These are phyloP conservation scores for Lichtheimia corymbifera DNA, from an alignment of 371 early-diverging fungal species.

Conservation along the genomic window DNA sequence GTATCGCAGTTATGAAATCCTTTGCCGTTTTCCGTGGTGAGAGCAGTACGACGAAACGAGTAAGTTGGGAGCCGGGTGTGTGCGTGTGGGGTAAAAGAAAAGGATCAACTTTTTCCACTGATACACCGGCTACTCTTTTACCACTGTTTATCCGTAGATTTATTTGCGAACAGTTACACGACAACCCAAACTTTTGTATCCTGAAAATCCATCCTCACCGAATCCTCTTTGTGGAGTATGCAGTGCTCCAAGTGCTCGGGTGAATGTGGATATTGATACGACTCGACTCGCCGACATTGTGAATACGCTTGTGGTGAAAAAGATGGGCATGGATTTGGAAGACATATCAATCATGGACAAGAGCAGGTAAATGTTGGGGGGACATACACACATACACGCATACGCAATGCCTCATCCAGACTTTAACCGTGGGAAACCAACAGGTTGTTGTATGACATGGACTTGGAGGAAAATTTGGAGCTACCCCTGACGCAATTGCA, in stretches of 20 bases:
- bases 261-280: constrained; percentile 43
- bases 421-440: neutral
- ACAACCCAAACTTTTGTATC: constrained; percentile 49
- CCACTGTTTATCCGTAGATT: constrained; percentile 33
- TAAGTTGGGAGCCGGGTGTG: constrained; percentile 22
- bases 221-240: constrained; percentile 66
- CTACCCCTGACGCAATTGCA: constrained; percentile 60
- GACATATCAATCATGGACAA: constrained; percentile 54
- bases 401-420: neutral
- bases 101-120: neutral
- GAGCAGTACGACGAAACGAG: constrained; percentile 56
- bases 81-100: constrained; percentile 17
- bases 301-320: constrained; percentile 31
- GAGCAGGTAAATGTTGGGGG: constrained; percentile 45
- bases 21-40: constrained; percentile 68
- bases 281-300: constrained; percentile 59
- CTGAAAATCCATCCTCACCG: constrained; percentile 54
- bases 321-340: constrained; percentile 46
- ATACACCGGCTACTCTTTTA: neutral
- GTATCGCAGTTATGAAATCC: constrained; percentile 89
- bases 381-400: neutral
- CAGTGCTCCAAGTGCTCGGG: constrained; percentile 43
- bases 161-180: constrained; percentile 56
- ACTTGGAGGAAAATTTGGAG: constrained; percentile 83
- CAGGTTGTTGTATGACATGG: constrained; percentile 87